Percentiles rank a stretch among this genome's conserved stretches.
Conservation (phyloP, 148 eudicot genomes). For the Fagopyrum esculentum region DNA sequence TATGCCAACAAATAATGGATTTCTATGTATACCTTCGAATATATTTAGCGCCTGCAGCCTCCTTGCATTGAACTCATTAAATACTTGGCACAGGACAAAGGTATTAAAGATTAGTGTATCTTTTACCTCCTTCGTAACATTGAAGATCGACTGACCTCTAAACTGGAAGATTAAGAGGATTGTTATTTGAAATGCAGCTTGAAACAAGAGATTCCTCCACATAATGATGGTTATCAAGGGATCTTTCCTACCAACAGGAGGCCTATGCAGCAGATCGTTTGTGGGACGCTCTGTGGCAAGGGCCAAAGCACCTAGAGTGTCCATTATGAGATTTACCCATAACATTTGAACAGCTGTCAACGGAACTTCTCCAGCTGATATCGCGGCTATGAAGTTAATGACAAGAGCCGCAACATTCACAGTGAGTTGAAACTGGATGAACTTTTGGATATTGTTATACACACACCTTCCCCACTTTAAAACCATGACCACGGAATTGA, state of each 20-base stretch:
- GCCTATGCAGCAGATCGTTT: conserved; percentile 51
- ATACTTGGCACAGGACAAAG: conserved; percentile 78
- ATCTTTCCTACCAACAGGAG: conserved; percentile 65
- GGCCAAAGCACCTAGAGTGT: conserved; percentile 76
- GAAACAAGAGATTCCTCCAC: conserved; percentile 78
- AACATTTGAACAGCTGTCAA: conserved; percentile 65
- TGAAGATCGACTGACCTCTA: conserved; percentile 48
- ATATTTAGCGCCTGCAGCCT: conserved; percentile 59
- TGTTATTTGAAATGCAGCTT: conserved; percentile 58
- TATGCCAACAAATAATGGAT: conserved; percentile 58
- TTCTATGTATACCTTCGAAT: conserved; percentile 47
- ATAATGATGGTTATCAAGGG: conserved; percentile 71
- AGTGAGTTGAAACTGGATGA: conserved; percentile 81
- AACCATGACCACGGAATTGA: conserved; percentile 57
- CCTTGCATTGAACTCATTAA: conserved; percentile 79
- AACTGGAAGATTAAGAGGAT: conserved; percentile 65
- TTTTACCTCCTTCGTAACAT: conserved; percentile 40
- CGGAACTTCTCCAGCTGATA: conserved; percentile 78
- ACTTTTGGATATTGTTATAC: conserved; percentile 71
- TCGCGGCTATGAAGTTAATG: conserved; percentile 67
- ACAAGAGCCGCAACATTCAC: conserved; percentile 82
- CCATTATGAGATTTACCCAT: conserved; percentile 93
- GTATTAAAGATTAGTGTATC: conserved; percentile 73
- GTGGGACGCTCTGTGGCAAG: conserved; percentile 78
- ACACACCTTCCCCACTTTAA: conserved; percentile 81